These are phyloP conservation scores for Astrocystis sublimbata DNA, from an alignment of 495 filamentous ascomycete genomes.

Conservation along the genomic window DNA sequence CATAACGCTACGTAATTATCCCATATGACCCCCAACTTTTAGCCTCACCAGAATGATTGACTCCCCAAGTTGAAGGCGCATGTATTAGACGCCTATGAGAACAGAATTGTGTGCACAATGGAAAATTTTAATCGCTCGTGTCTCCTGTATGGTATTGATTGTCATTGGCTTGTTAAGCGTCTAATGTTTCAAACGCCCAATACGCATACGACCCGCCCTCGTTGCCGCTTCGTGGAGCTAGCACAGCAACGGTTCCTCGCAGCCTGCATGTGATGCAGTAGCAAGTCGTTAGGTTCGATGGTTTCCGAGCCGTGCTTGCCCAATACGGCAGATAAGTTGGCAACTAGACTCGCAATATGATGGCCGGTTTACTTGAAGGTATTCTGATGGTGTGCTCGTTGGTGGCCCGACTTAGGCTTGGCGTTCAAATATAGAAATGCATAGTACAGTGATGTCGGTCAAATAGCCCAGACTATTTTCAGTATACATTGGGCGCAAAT, in stretches of 20 bases:
- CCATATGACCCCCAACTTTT: too few species aligned
- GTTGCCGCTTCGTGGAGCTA: conserved; percentile 17
- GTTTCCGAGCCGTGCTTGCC: too few species aligned
- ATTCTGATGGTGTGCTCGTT: background rate
- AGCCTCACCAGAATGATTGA: too few species aligned
- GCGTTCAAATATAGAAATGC: conserved; percentile 11
- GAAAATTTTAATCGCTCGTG: conserved; percentile 21
- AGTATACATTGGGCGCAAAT: background rate
- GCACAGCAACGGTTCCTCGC: conserved; percentile 16
- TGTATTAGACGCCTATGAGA: background rate
- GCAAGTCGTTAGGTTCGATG: too few species aligned
- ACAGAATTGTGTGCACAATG: background rate
- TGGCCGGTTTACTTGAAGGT: background rate
- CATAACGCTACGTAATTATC: too few species aligned
- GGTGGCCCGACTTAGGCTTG: background rate
- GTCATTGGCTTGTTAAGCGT: conserved; percentile 14
- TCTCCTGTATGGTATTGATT: conserved; percentile 4
- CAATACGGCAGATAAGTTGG: background rate
- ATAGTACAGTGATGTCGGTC: background rate
- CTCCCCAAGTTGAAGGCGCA: too few species aligned
- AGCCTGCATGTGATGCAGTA: conserved; percentile 25
- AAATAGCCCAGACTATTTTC: background rate
- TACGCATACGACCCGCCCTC: conserved; percentile 11
- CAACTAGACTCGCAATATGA: background rate
- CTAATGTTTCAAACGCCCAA: conserved; percentile 2